Conservation (phyloP, 2,329 filamentous ascomycete genomes). For the Chaetomium globosum region DNA sequence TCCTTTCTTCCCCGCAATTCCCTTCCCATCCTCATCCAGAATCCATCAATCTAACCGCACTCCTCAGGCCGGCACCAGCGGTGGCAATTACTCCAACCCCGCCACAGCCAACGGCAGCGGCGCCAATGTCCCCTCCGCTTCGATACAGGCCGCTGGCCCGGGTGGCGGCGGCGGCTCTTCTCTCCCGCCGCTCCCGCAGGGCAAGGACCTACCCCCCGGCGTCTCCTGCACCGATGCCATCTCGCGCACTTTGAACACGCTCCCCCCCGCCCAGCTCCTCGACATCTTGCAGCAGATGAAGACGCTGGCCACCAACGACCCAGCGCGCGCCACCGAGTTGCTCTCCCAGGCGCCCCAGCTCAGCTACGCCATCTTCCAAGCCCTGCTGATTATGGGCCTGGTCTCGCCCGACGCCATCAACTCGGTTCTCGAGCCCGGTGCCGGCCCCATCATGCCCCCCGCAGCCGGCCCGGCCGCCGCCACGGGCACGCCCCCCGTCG, state of each 20-base stretch:
- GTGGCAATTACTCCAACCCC: slow-evolving; percentile 27
- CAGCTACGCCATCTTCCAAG: slow-evolving; percentile 92
- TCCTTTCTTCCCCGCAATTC: background rate
- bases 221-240: slow-evolving; percentile 88
- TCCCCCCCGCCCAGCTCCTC: slow-evolving; percentile 85
- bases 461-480: slow-evolving; percentile 38
- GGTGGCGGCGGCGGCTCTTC: slow-evolving; percentile 38
- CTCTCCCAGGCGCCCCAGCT: slow-evolving; percentile 89
- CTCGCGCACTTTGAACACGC: slow-evolving; percentile 82
- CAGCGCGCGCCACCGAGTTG: slow-evolving; percentile 80
- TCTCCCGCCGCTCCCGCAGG: slow-evolving; percentile 80
- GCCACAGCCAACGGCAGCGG: slow-evolving; percentile 34
- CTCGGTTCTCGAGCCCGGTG: slow-evolving; percentile 70
- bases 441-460: slow-evolving; percentile 41
- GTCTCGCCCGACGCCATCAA: slow-evolving; percentile 83
- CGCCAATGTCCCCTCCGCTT: background rate
- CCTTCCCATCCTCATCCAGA: background rate
- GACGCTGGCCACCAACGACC: slow-evolving; percentile 77
- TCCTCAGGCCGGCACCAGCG: slow-evolving; percentile 21
- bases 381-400: slow-evolving; percentile 86
- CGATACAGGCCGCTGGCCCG: slow-evolving; percentile 29
- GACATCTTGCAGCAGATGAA: slow-evolving; percentile 97
- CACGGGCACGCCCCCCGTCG: slow-evolving; percentile 54
- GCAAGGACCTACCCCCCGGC: slow-evolving; percentile 79
- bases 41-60: background rate